Evolutionary conservation across 2,329 filamentous ascomycete genomes (phyloP).

Genomic region (Monosporascus sp.): DNA sequence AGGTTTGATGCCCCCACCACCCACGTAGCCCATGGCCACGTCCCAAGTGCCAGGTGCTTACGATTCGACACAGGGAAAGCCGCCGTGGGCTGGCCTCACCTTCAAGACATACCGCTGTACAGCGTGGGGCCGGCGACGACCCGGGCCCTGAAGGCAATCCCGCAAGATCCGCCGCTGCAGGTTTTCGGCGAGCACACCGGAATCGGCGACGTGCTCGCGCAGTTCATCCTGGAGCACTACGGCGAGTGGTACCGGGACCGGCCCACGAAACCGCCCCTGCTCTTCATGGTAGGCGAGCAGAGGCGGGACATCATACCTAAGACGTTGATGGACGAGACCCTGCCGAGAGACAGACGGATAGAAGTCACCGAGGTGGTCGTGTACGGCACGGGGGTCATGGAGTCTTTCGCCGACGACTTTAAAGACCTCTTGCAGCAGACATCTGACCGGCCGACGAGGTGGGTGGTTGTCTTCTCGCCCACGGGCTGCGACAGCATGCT

Average conservation of each 20-base stretch:
- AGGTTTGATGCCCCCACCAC: slow-evolving; percentile 23
- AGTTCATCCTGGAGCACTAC: slow-evolving; percentile 77
- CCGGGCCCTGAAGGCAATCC: slow-evolving; percentile 60
- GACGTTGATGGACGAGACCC: slow-evolving; percentile 57
- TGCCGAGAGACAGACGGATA: slow-evolving; percentile 51
- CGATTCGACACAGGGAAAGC: slow-evolving; percentile 6
- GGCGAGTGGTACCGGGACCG: slow-evolving; percentile 42
- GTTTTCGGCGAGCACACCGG: slow-evolving; percentile 79
- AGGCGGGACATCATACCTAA: slow-evolving; percentile 85
- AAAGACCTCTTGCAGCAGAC: slow-evolving; percentile 43
- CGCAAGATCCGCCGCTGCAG: slow-evolving; percentile 46
- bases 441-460: slow-evolving; percentile 41
- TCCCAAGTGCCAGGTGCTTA: neutral
- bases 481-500: slow-evolving; percentile 61
- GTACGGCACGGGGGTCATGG: slow-evolving; percentile 82
- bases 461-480: slow-evolving; percentile 73
- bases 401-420: slow-evolving; percentile 70
- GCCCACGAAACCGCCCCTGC: slow-evolving; percentile 53
- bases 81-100: slow-evolving; percentile 42
- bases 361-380: slow-evolving; percentile 74
- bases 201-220: slow-evolving; percentile 74
- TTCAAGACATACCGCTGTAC: slow-evolving; percentile 61
- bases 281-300: slow-evolving; percentile 90
- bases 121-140: slow-evolving; percentile 79
- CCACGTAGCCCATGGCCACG: slow-evolving; percentile 22